Percentiles rank a stretch among this genome's conserved stretches.
Conservation (phyloP, 192 early-diverging fungal species). For the Dimargaris xerosporica region DNA sequence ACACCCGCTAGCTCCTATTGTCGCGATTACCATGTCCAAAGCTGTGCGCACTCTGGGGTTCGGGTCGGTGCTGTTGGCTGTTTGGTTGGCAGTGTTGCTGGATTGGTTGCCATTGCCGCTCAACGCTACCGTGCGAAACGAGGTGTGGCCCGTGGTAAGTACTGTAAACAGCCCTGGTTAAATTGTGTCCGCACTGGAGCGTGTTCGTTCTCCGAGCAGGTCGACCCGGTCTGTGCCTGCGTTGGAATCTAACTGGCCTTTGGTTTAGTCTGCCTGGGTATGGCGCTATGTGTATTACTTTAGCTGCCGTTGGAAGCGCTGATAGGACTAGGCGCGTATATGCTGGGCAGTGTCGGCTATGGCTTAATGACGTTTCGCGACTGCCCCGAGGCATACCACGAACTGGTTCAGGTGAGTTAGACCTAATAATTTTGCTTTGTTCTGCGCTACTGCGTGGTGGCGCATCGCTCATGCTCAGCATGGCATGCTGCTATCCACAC, state of each 20-base stretch:
- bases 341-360: conserved; percentile 72
- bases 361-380: conserved; percentile 78
- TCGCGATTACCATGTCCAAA: too few species aligned
- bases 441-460: too few species aligned
- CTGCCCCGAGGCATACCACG: conserved; percentile 77
- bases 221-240: neutral
- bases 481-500: too few species aligned
- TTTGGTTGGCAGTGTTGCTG: neutral
- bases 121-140: neutral
- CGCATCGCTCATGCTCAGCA: too few species aligned
- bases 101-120: conserved; percentile 4
- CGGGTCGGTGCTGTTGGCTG: neutral
- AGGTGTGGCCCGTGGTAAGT: conserved; percentile 6
- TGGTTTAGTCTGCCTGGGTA: neutral
- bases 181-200: neutral
- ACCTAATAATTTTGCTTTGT: too few species aligned
- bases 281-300: neutral
- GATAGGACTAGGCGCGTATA: conserved; percentile 80
- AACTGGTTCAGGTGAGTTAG: conserved; percentile 66
- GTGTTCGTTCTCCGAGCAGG: neutral
- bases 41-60: too few species aligned
- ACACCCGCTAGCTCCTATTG: too few species aligned
- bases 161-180: neutral
- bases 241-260: neutral
- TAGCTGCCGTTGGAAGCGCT: conserved; percentile 16